These are phyloP conservation scores for Gastrolobium villosum DNA, from an alignment of 306 rosid species.

Conservation along the genomic window DNA sequence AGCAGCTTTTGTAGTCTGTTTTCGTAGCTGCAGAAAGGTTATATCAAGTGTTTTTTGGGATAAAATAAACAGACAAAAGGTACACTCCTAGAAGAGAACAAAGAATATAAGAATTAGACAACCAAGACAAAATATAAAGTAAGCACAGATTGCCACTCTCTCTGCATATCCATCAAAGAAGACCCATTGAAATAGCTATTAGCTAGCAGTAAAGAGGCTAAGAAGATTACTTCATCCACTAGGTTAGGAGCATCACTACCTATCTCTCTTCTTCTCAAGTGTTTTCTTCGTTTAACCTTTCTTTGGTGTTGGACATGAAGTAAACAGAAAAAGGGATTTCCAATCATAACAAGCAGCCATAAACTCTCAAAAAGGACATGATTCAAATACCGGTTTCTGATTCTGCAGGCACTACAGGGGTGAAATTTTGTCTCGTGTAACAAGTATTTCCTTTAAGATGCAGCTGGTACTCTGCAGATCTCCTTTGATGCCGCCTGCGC, in stretches of 20 bases:
- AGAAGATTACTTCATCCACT: conserved; percentile 17
- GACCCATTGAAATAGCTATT: not conserved
- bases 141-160: conserved; percentile 25
- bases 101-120: conserved; percentile 16
- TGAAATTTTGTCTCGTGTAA: conserved; percentile 38
- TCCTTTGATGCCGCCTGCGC: conserved; percentile 73
- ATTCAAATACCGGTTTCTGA: conserved; percentile 58
- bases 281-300: conserved; percentile 11
- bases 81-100: conserved; percentile 3
- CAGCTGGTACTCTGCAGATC: conserved; percentile 47
- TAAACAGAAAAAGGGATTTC: conserved; percentile 26
- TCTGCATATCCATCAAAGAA: conserved; percentile 31
- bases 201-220: conserved; percentile 7
- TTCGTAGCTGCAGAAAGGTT: conserved; percentile 5
- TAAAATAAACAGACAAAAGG: not conserved
- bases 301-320: conserved; percentile 26
- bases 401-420: conserved; percentile 38
- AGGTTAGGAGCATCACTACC: conserved; percentile 27
- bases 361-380: not conserved
- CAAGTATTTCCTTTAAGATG: conserved; percentile 51
- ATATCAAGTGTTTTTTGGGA: not conserved
- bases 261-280: conserved; percentile 10
- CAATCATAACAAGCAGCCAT: conserved; percentile 8
- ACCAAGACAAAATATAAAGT: conserved; percentile 27
- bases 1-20: conserved; percentile 31